A percentile compares a stretch with the other conserved stretches of the same genome.
Conservation (phyloP, 2,329 filamentous ascomycete genomes). For the Teratosphaeria nubilosa region DNA sequence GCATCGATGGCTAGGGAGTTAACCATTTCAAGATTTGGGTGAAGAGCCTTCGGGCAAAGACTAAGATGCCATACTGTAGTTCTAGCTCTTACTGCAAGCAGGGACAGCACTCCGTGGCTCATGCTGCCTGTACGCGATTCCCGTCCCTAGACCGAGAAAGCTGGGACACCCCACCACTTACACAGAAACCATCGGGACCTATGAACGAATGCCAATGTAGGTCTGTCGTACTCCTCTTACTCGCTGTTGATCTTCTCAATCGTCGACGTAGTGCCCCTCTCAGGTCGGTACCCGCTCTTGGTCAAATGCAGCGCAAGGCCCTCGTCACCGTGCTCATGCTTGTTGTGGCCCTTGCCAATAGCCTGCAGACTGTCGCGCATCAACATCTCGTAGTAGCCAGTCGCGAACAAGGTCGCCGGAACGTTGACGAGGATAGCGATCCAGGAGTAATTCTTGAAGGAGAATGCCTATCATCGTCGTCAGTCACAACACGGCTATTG, state of each 20-base stretch:
- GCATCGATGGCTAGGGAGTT: too few relatives aligned
- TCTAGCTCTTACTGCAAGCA: too few relatives aligned
- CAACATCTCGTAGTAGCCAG: conserved; percentile 45
- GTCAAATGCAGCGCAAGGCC: conserved; percentile 35
- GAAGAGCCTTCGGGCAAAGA: too few relatives aligned
- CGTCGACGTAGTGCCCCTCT: conserved; percentile 7
- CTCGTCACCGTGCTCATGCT: conserved; percentile 43
- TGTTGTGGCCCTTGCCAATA: conserved; percentile 41
- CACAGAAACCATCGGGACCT: too few relatives aligned
- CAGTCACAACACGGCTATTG: neutral
- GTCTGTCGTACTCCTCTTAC: too few relatives aligned
- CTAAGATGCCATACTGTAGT: too few relatives aligned
- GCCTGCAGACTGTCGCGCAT: conserved; percentile 44
- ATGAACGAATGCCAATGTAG: too few relatives aligned
- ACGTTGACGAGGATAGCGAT: conserved; percentile 48
- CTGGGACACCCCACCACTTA: too few relatives aligned
- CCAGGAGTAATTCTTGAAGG: conserved; percentile 38
- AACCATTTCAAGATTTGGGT: too few relatives aligned
- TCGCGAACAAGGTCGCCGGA: conserved; percentile 47
- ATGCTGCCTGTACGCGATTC: too few relatives aligned
- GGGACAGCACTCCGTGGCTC: too few relatives aligned
- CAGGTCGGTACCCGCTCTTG: conserved; percentile 20
- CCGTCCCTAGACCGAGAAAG: too few relatives aligned
- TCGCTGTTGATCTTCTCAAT: conserved; percentile 1
- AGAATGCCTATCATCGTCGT: conserved; percentile 29